A percentile compares a stretch with the other conserved stretches of the same genome.
These are phyloP conservation scores for Metroxylon sagu DNA, from an alignment of 176 grass and related monocot genomes.

Conservation along the genomic window DNA sequence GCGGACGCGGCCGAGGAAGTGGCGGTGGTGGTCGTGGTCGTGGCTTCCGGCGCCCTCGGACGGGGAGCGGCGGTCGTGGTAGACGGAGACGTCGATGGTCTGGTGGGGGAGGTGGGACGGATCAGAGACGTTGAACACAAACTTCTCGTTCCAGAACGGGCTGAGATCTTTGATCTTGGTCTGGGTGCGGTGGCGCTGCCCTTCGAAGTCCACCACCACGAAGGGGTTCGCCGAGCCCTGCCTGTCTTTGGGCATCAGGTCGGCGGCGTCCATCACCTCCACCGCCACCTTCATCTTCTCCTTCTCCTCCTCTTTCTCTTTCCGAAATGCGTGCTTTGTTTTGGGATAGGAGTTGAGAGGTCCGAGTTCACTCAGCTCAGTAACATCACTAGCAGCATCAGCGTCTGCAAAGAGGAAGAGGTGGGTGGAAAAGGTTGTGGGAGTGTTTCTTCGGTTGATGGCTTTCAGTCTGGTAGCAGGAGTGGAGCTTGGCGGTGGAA, in stretches of 20 bases:
- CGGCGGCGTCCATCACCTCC: slow-evolving; percentile 55
- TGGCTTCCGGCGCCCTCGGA: slow-evolving; percentile 12
- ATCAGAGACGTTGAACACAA: slow-evolving; percentile 48
- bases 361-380: no score
- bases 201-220: slow-evolving; percentile 56
- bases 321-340: no score
- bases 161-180: slow-evolving; percentile 33
- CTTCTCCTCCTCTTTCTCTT: background rate
- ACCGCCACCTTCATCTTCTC: slow-evolving; percentile 62
- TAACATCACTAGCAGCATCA: no score
- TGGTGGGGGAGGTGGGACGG: slow-evolving; percentile 11
- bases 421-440: no score
- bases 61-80: slow-evolving; percentile 29
- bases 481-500: no score
- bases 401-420: no score
- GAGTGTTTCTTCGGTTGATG: no score
- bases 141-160: slow-evolving; percentile 58
- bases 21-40: slow-evolving; percentile 3
- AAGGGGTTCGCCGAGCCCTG: slow-evolving; percentile 43
- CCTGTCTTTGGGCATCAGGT: slow-evolving; percentile 53
- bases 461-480: no score
- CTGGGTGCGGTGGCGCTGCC: slow-evolving; percentile 49
- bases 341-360: no score
- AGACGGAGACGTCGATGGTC: slow-evolving; percentile 36
- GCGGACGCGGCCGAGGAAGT: slow-evolving; percentile 63